Percentiles rank a stretch among this genome's conserved stretches.
These are phyloP conservation scores for Leishmania gerbilli DNA, from an alignment of 208 protist genomes.

Conservation along the genomic window DNA sequence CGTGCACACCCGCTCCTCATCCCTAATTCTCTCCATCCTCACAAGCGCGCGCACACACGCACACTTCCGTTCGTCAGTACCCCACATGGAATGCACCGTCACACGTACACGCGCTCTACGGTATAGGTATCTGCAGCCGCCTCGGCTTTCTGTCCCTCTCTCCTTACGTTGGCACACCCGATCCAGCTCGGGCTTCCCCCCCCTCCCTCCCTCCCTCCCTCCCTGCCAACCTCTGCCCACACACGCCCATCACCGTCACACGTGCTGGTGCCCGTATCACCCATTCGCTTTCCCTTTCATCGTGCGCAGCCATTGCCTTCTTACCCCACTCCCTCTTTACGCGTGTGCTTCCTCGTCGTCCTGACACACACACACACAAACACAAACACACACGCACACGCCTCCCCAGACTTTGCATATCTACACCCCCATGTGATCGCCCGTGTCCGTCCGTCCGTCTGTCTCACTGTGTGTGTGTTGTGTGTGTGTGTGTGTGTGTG, in stretches of 20 bases:
- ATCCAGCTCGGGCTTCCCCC: not conserved
- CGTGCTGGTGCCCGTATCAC: not conserved
- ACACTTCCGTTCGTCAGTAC: not conserved
- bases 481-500: too few relatives aligned
- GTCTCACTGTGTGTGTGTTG: too few relatives aligned
- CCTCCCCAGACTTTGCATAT: too few relatives aligned
- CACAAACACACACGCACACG: not conserved
- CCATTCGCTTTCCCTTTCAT: not conserved
- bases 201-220: too few relatives aligned
- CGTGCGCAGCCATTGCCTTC: too few relatives aligned
- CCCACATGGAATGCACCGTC: too few relatives aligned
- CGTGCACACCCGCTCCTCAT: not conserved
- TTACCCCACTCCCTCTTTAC: too few relatives aligned
- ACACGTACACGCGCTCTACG: not conserved
- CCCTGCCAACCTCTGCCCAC: not conserved
- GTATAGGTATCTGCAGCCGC: not conserved
- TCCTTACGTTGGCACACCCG: not conserved
- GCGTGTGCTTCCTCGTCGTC: too few relatives aligned
- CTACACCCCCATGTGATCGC: too few relatives aligned
- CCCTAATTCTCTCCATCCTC: not conserved
- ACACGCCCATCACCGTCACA: not conserved
- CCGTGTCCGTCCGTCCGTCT: not conserved
- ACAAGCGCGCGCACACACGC: not conserved
- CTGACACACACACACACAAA: too few relatives aligned
- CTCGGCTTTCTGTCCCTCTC: conserved; percentile 6